phyloP scores from a whole-genome alignment of 257 asterid species.

The Plantago major region DNA sequence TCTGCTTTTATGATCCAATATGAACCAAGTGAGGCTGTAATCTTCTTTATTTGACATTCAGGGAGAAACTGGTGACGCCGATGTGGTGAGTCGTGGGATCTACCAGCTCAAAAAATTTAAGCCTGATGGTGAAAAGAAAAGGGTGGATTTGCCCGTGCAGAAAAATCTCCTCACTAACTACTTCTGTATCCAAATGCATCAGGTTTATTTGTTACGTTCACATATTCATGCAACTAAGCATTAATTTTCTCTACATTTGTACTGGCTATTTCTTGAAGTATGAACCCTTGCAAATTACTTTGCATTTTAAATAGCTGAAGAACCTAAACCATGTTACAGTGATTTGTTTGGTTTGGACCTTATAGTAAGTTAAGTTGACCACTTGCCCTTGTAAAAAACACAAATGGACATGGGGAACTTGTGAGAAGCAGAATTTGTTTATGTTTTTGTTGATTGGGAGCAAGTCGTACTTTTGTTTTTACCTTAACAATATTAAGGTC shows the following conservation, averaged over 20 bases:
- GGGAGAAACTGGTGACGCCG: constrained; percentile 36
- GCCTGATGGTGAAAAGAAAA: constrained; percentile 58
- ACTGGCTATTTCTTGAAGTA: not conserved
- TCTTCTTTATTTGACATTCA: constrained; percentile 24
- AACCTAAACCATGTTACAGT: not conserved
- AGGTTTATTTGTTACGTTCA: constrained; percentile 7
- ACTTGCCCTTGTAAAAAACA: too few species aligned
- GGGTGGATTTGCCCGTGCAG: constrained; percentile 86
- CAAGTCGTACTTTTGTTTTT: constrained; percentile 6
- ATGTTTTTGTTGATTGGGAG: not conserved
- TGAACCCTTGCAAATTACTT: not conserved
- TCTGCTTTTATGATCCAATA: constrained; percentile 1
- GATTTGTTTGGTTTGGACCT: not conserved
- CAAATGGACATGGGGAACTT: too few species aligned
- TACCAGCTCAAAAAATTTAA: constrained; percentile 57
- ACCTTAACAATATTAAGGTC: constrained; percentile 64
- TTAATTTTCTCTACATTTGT: constrained; percentile 14
- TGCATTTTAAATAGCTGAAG: constrained; percentile 8
- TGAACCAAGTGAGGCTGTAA: constrained; percentile 1
- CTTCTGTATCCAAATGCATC: constrained; percentile 75
- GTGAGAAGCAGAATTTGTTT: too few species aligned
- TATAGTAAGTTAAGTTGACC: too few species aligned
- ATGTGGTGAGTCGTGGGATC: constrained; percentile 36
- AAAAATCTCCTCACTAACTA: constrained; percentile 85
- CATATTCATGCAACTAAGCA: constrained; percentile 1